These are phyloP conservation scores for Sapria himalayana DNA, from an alignment of 345 rosid species.

Conservation along the genomic window DNA sequence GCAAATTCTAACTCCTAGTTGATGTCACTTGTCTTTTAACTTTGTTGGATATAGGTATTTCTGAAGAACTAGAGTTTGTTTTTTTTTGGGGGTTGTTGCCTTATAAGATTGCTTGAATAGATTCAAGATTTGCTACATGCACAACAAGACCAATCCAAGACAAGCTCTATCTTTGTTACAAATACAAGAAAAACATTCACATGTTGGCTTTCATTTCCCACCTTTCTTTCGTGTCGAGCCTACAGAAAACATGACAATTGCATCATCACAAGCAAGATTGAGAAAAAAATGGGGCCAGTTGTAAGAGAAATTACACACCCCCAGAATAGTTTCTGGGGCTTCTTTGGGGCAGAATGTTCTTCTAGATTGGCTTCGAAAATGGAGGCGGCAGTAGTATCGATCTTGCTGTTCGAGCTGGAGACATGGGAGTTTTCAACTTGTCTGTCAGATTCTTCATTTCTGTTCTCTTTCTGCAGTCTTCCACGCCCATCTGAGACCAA, in stretches of 20 bases:
- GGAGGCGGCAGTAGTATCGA: conserved; percentile 6
- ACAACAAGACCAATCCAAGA: too few relatives aligned
- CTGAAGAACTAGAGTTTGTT: too few relatives aligned
- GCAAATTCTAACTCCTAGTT: conserved; percentile 47
- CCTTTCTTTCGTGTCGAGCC: conserved; percentile 52
- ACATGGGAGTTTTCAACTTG: conserved; percentile 9
- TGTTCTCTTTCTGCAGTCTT: conserved; percentile 7
- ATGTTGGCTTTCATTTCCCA: conserved; percentile 68
- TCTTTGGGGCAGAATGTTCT: conserved; percentile 12
- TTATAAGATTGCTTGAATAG: too few relatives aligned
- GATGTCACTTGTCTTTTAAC: too few relatives aligned
- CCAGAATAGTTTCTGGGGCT: conserved; percentile 44
- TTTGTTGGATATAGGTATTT: too few relatives aligned
- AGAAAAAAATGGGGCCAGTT: too few relatives aligned
- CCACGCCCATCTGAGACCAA: conserved; percentile 7
- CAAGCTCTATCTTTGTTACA: too few relatives aligned
- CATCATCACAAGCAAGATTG: not conserved
- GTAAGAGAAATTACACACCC: conserved; percentile 20
- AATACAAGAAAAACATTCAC: too few relatives aligned
- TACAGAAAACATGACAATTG: conserved; percentile 7
- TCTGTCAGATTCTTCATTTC: conserved; percentile 6
- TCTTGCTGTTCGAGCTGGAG: conserved; percentile 6
- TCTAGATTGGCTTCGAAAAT: conserved; percentile 6
- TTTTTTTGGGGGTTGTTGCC: too few relatives aligned
- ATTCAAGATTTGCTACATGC: too few relatives aligned